These are phyloP conservation scores for Beauveria rudraprayagi DNA, from an alignment of 2,329 filamentous ascomycete genomes.

Conservation along the genomic window DNA sequence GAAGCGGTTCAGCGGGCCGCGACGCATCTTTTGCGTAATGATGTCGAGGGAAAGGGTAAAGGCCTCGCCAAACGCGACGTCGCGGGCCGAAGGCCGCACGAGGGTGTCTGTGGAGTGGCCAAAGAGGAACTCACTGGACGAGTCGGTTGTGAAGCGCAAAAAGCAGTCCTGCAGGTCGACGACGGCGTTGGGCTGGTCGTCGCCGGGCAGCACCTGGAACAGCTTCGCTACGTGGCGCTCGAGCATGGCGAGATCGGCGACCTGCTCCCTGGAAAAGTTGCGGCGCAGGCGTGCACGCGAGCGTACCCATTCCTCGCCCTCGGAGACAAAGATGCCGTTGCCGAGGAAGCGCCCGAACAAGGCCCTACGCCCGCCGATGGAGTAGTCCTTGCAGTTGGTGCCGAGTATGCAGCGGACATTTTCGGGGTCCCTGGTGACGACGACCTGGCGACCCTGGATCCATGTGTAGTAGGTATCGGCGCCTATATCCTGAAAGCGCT, in stretches of 20 bases:
- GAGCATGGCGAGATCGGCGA: slow-evolving; percentile 17
- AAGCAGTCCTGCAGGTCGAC: slow-evolving; percentile 40
- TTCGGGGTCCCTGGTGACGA: slow-evolving; percentile 14
- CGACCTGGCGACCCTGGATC: slow-evolving; percentile 1
- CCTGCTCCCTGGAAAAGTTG: slow-evolving; percentile 18
- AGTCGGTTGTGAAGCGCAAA: slow-evolving; percentile 40
- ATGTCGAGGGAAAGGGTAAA: background rate
- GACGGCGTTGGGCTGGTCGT: background rate
- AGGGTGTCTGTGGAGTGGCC: slow-evolving; percentile 28
- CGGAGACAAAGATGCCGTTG: slow-evolving; percentile 31
- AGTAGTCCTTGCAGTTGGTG: slow-evolving; percentile 14
- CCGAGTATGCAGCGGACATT: slow-evolving; percentile 15
- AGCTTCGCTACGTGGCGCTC: slow-evolving; percentile 22
- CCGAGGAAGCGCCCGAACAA: slow-evolving; percentile 24
- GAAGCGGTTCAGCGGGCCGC: background rate
- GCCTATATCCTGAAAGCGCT: background rate
- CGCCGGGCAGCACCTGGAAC: slow-evolving; percentile 20
- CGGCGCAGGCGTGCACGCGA: slow-evolving; percentile 25
- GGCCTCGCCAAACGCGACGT: background rate
- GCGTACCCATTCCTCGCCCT: slow-evolving; percentile 26
- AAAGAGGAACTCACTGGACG: slow-evolving; percentile 45
- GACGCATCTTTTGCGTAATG: background rate
- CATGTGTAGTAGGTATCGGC: slow-evolving; percentile 4
- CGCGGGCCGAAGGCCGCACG: background rate
- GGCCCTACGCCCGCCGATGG: background rate